Conservation (phyloP, 306 rosid genomes). For the Boehmeria nivea region DNA sequence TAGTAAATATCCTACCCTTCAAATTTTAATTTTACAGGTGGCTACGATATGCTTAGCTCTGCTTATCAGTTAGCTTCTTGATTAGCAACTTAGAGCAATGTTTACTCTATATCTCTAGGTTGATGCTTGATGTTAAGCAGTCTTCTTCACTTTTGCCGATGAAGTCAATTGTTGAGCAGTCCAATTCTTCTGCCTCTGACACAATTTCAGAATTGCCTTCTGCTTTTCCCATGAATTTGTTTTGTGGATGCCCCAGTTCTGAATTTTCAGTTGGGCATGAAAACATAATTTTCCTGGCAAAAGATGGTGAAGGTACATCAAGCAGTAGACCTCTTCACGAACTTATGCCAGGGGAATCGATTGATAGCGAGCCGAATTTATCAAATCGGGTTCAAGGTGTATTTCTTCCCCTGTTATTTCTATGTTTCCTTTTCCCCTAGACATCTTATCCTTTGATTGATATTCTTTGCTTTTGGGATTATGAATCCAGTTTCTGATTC, state of each 20-base stretch:
- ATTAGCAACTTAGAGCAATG: conserved; percentile 11
- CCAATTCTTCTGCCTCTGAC: conserved; percentile 23
- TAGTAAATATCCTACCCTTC: conserved; percentile 20
- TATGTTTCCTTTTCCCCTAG: conserved; percentile 17
- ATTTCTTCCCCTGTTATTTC: conserved; percentile 25
- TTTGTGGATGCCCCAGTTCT: no score
- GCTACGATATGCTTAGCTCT: no score
- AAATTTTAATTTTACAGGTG: background rate
- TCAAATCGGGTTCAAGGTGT: conserved; percentile 53
- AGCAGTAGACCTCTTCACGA: conserved; percentile 24
- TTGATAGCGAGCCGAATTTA: conserved; percentile 28
- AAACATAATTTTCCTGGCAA: conserved; percentile 17
- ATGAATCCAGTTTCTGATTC: conserved; percentile 59
- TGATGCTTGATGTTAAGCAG: conserved; percentile 31
- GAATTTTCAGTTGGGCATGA: conserved; percentile 23
- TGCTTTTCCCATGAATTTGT: conserved; percentile 28
- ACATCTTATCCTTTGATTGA: conserved; percentile 18
- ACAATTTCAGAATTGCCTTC: conserved; percentile 30
- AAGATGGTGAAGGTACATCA: conserved; percentile 25
- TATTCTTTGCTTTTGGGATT: conserved; percentile 12
- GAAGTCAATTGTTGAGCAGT: conserved; percentile 25
- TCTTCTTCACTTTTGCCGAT: conserved; percentile 29
- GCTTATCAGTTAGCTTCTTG: no score
- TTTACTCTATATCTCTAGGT: conserved; percentile 37
- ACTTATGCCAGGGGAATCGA: conserved; percentile 26